Evolutionary conservation across 805 yeast genomes (phyloP).

Genomic region (Kazachstania martiniae): DNA sequence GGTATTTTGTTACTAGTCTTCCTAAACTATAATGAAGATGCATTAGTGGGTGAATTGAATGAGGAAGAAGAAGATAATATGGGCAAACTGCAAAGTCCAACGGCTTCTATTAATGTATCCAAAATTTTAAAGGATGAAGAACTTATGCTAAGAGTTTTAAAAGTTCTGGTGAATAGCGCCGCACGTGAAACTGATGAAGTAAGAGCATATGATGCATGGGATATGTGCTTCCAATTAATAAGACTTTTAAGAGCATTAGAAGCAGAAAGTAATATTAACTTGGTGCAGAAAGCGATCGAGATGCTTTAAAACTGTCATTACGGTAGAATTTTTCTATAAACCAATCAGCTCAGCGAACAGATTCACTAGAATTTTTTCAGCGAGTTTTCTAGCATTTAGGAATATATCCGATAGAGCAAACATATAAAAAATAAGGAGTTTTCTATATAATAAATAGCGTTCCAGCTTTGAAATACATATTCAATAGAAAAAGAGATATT

Average conservation of each 20-base stretch:
- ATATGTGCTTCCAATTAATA: conserved; percentile 26
- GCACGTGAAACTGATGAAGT: conserved; percentile 13
- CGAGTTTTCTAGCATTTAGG: too few relatives aligned
- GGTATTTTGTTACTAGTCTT: conserved; percentile 25
- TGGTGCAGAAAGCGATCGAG: conserved; percentile 18
- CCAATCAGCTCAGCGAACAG: too few relatives aligned
- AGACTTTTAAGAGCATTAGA: conserved; percentile 23
- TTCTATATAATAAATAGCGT: too few relatives aligned
- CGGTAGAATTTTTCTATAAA: too few relatives aligned
- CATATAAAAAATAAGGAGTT: too few relatives aligned
- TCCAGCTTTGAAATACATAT: too few relatives aligned
- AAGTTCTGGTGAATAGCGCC: conserved; percentile 23
- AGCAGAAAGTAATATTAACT: conserved; percentile 15
- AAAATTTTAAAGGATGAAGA: conserved; percentile 22
- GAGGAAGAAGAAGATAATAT: not conserved
- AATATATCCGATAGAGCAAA: too few relatives aligned
- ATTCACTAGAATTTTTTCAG: too few relatives aligned
- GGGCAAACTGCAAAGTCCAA: not conserved
- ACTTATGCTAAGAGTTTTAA: conserved; percentile 22
- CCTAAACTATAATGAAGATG: conserved; percentile 22
- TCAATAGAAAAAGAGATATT: too few relatives aligned
- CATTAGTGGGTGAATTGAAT: conserved; percentile 9
- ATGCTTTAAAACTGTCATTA: conserved; percentile 8
- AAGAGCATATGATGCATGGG: conserved; percentile 26
- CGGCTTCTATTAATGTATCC: conserved; percentile 4